Conservation (phyloP, 192 early-diverging fungal genomes). For the Coemansia javaensis region DNA sequence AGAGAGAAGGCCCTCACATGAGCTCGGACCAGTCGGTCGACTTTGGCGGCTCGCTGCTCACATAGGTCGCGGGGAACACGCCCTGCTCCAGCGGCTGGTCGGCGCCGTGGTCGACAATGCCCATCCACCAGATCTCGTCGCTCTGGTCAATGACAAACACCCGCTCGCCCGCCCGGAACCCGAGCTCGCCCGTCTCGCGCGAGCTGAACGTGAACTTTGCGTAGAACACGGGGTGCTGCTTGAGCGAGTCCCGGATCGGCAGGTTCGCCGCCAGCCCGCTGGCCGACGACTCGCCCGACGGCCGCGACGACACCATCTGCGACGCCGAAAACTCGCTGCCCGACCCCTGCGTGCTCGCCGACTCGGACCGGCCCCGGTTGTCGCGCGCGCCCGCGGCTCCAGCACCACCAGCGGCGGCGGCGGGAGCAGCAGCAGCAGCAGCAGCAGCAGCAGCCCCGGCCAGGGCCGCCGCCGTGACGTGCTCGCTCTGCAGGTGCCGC, state of each 20-base stretch:
- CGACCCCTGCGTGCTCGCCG: constrained; percentile 33
- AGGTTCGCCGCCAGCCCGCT: constrained; percentile 24
- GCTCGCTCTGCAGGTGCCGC: constrained; percentile 28
- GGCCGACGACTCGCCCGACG: constrained; percentile 38
- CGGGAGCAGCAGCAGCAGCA: neutral
- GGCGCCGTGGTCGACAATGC: constrained; percentile 58
- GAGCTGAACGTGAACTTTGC: constrained; percentile 71
- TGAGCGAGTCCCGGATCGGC: constrained; percentile 52
- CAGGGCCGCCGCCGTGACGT: constrained; percentile 30
- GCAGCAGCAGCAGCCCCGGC: constrained; percentile 16
- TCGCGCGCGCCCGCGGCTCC: constrained; percentile 8
- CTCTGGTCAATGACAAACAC: constrained; percentile 73
- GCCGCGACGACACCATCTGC: constrained; percentile 37
- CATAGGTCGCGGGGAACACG: constrained; percentile 76
- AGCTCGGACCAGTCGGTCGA: constrained; percentile 46
- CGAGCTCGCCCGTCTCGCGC: constrained; percentile 69
- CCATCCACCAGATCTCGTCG: constrained; percentile 84
- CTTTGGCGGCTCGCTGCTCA: constrained; percentile 49
- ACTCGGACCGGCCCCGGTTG: constrained; percentile 32
- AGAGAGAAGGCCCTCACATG: constrained; percentile 17
- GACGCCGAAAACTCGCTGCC: constrained; percentile 24
- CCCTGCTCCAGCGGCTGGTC: constrained; percentile 60
- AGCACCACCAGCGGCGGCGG: too few relatives aligned
- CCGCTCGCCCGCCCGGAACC: constrained; percentile 61
- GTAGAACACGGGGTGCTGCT: constrained; percentile 57